These are phyloP conservation scores for Magnolia changhungtana DNA, from an alignment of 164 flowering plant species.

Conservation along the genomic window DNA sequence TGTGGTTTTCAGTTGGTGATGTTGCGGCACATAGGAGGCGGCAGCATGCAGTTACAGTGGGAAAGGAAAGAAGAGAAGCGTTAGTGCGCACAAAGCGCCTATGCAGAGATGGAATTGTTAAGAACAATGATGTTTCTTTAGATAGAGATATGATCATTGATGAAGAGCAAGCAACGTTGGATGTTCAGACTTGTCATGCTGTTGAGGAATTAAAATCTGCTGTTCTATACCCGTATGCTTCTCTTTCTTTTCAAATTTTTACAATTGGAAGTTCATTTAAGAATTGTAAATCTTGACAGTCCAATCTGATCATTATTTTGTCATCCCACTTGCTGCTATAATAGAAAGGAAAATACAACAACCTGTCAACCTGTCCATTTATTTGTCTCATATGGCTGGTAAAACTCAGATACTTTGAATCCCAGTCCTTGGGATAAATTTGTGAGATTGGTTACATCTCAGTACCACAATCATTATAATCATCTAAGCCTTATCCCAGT, in stretches of 20 bases:
- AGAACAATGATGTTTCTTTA: conserved; percentile 26
- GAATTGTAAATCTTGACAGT: background rate
- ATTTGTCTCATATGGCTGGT: no score
- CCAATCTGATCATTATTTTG: background rate
- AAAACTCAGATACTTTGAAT: no score
- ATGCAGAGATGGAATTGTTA: conserved; percentile 65
- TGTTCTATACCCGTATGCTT: conserved; percentile 50
- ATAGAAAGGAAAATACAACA: background rate
- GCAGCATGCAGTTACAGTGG: conserved; percentile 68
- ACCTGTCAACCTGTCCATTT: no score
- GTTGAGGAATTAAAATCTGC: conserved; percentile 67
- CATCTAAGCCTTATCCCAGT: no score
- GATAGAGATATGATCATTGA: conserved; percentile 71
- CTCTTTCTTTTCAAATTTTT: background rate
- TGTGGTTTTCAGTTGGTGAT: conserved; percentile 53
- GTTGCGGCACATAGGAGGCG: conserved; percentile 68
- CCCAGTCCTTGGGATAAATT: no score
- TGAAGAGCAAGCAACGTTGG: conserved; percentile 61
- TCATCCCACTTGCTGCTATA: background rate
- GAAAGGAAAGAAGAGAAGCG: conserved; percentile 86
- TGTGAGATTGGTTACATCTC: no score
- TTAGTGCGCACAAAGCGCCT: conserved; percentile 79
- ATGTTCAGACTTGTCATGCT: conserved; percentile 59
- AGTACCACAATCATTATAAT: no score
- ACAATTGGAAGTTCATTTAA: background rate